These are phyloP conservation scores for Pouteria glomerata DNA, from an alignment of 148 eudicot genomes.

Conservation along the genomic window DNA sequence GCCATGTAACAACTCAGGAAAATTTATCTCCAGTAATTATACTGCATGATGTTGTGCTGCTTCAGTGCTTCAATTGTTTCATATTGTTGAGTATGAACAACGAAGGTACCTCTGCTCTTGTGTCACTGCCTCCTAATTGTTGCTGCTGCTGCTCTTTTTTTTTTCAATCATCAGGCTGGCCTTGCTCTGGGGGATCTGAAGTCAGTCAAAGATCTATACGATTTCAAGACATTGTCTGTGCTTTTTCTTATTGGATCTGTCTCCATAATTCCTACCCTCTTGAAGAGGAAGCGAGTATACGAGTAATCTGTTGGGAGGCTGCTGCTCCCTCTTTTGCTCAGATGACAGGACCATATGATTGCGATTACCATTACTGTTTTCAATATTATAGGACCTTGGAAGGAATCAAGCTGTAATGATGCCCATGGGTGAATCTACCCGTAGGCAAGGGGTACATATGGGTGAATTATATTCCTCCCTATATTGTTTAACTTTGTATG, in stretches of 20 bases:
- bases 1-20: not conserved
- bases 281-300: conserved; percentile 90
- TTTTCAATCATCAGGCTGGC: conserved; percentile 70
- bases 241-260: conserved; percentile 85
- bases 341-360: not conserved
- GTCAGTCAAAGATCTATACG: conserved; percentile 94
- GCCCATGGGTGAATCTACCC: not conserved
- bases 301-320: conserved; percentile 44
- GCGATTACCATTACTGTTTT: not conserved
- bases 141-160: too few relatives aligned
- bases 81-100: not conserved
- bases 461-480: too few relatives aligned
- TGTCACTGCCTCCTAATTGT: too few relatives aligned
- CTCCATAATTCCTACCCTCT: conserved; percentile 63
- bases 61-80: not conserved
- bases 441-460: not conserved
- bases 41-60: too few relatives aligned
- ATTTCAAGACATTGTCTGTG: conserved; percentile 76
- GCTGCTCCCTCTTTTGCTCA: not conserved
- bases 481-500: too few relatives aligned
- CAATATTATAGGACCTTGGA: not conserved
- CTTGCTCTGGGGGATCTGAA: conserved; percentile 96
- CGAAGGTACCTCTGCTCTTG: too few relatives aligned
- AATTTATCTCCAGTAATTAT: too few relatives aligned
- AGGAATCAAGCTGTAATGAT: too few relatives aligned